A percentile compares a stretch with the other conserved stretches of the same genome.
These are phyloP conservation scores for Ephemerocybe angulata DNA, from an alignment of 768 basidiomycete genomes.

Conservation along the genomic window DNA sequence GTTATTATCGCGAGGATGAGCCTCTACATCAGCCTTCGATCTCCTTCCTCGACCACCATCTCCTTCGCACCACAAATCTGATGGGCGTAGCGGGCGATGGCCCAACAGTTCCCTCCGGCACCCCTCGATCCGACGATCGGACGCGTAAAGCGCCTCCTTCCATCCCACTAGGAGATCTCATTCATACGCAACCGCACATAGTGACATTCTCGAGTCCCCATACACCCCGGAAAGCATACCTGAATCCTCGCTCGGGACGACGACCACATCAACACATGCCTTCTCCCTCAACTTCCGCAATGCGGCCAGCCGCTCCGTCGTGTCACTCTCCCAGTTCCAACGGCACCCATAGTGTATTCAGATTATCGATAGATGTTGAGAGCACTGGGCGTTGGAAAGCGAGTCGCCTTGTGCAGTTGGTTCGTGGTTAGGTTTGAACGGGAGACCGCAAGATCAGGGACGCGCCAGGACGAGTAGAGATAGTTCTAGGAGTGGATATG, in stretches of 20 bases:
- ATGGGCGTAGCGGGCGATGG: too few species aligned
- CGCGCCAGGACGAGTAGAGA: background rate
- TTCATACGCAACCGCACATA: conserved; percentile 69
- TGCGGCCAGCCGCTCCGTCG: conserved; percentile 55
- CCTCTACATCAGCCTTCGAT: too few species aligned
- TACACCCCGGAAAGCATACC: conserved; percentile 49
- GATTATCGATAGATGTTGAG: background rate
- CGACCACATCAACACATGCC: conserved; percentile 61
- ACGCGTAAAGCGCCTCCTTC: too few species aligned
- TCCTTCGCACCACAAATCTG: too few species aligned
- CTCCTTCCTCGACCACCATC: too few species aligned
- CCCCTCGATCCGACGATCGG: too few species aligned
- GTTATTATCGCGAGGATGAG: too few species aligned
- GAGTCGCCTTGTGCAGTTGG: too few species aligned
- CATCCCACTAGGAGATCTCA: too few species aligned
- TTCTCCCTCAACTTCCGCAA: conserved; percentile 70
- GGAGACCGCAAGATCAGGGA: background rate
- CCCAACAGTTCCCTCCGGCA: too few species aligned
- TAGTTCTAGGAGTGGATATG: background rate
- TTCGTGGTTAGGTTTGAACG: background rate
- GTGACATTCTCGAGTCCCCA: conserved; percentile 78
- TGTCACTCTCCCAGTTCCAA: conserved; percentile 50
- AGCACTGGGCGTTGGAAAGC: too few species aligned
- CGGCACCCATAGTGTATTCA: conserved; percentile 31
- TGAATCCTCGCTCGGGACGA: conserved; percentile 91